A percentile compares a stretch with the other conserved stretches of the same genome.
These are phyloP conservation scores for Taphrina wiesneri DNA, from an alignment of 1,139 yeast species.

Conservation along the genomic window DNA sequence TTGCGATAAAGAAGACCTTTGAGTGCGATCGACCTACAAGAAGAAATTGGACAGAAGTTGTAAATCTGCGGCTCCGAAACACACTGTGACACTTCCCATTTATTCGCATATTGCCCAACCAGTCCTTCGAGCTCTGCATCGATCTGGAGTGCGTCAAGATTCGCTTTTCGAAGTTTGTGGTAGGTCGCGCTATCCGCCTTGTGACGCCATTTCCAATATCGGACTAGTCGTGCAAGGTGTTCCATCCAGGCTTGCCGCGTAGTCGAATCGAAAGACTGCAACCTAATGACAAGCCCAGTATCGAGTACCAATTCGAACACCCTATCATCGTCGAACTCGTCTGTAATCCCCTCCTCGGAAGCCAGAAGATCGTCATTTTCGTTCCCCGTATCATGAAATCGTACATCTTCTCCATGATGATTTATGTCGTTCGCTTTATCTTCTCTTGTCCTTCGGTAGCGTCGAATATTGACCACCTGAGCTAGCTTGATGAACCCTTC, in stretches of 20 bases:
- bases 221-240: slow-evolving; percentile 51
- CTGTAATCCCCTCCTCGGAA: slow-evolving; percentile 46
- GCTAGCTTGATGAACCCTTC: slow-evolving; percentile 64
- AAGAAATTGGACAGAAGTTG: slow-evolving; percentile 59
- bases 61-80: slow-evolving; percentile 56
- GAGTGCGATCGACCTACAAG: slow-evolving; percentile 59
- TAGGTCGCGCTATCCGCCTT: slow-evolving; percentile 51
- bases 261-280: slow-evolving; percentile 58
- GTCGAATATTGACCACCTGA: slow-evolving; percentile 50
- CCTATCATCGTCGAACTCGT: slow-evolving; percentile 45
- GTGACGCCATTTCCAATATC: slow-evolving; percentile 62
- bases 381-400: slow-evolving; percentile 35
- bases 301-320: slow-evolving; percentile 57
- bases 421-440: slow-evolving; percentile 41
- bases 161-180: slow-evolving; percentile 51
- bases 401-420: slow-evolving; percentile 43
- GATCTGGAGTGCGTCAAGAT: slow-evolving; percentile 54
- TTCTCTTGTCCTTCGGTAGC: slow-evolving; percentile 40
- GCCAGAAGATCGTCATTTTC: slow-evolving; percentile 22
- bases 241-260: slow-evolving; percentile 68
- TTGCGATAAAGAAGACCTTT: slow-evolving; percentile 71
- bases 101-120: slow-evolving; percentile 53
- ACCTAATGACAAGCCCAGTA: slow-evolving; percentile 53
- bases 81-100: slow-evolving; percentile 60
- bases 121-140: slow-evolving; percentile 63